Conservation (phyloP, 768 basidiomycete species). For the Rhizopogon salebrosus region DNA sequence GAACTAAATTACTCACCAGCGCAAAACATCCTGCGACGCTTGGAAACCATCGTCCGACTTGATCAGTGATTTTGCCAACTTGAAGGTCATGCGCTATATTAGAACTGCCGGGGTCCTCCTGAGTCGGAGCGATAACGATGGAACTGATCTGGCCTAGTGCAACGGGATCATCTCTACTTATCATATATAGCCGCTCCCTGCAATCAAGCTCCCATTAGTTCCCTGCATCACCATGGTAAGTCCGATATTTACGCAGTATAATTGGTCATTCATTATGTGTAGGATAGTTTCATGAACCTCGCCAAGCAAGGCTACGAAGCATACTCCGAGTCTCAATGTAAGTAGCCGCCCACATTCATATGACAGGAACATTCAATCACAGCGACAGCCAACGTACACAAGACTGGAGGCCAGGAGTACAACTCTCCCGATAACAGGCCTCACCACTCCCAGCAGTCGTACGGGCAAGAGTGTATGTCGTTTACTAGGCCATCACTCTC, state of each 20-base stretch:
- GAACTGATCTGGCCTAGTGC: not conserved
- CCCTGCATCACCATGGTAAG: conserved; percentile 20
- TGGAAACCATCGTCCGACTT: no score
- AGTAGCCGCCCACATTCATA: conserved; percentile 3
- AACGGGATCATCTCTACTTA: conserved; percentile 1
- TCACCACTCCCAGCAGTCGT: conserved; percentile 5
- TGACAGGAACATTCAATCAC: conserved; percentile 7
- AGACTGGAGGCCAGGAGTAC: conserved; percentile 63
- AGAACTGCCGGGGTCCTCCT: no score
- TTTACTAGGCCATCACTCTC: not conserved
- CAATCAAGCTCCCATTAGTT: conserved; percentile 2
- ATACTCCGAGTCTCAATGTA: conserved; percentile 30
- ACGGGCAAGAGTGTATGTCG: conserved; percentile 20
- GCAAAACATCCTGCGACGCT: no score
- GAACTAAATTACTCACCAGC: no score
- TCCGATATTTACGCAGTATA: not conserved
- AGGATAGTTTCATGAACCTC: conserved; percentile 67
- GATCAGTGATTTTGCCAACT: no score
- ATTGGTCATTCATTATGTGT: not conserved
- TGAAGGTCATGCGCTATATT: no score
- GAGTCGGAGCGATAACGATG: conserved; percentile 2
- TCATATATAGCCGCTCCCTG: conserved; percentile 1
- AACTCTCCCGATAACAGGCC: conserved; percentile 49
- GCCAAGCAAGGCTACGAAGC: conserved; percentile 63
- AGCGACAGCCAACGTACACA: conserved; percentile 35